Evolutionary conservation across 2,329 filamentous ascomycete genomes (phyloP), one percentile per base, ranked within the genome.

Genomic region (Cladosporium sp.): DNA sequence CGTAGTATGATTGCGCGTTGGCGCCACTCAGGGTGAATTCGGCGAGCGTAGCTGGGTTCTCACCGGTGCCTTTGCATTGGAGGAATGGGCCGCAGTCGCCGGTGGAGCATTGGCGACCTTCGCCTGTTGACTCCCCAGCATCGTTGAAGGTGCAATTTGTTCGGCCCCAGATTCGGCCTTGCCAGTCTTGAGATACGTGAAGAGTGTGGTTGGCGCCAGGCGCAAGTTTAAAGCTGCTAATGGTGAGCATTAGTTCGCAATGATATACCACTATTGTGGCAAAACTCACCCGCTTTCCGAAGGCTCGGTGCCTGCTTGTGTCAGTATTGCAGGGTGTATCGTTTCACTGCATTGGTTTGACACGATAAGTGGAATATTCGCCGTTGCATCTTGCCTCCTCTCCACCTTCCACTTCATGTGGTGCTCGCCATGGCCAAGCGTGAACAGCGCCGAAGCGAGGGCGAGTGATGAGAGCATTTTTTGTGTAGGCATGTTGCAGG

Each of bases 71-170:
- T 71, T 85, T 81, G 79, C 90, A 96, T 73, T 89, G 81, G 66
- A 94, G 72, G 66, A 86, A 84, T 5, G 88, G 88, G 66, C 88
- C 87, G 76, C 92, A 95, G 76, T 95, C 91, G 8, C 91, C 91
- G 2, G 91, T 92, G 60, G 81, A 77, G 77, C 92, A 95, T 26
- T 89, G 88, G n/a, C 76, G 74, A 40, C 81, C 81, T 70, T 80
- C 76, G 33, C 79, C 77, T 66, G 79, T 80, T 26, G 78, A 77
- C 61, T 83, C 87, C 1, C 88, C 89, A 57, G 87, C 84, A 18
- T 81, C 81, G 70, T 89, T 87, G 76, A 93, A 92, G 46, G 86
- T 91, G 79, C 92, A 96, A 74, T 95, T 95, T 21, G 91, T 94
- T 63, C 92, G 84, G 14, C 88, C 92, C 92, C 91, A 95, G 31